phyloP scores from a whole-genome alignment of 2,329 filamentous ascomycete genomes.

The Chaetomium olivaceum region DNA sequence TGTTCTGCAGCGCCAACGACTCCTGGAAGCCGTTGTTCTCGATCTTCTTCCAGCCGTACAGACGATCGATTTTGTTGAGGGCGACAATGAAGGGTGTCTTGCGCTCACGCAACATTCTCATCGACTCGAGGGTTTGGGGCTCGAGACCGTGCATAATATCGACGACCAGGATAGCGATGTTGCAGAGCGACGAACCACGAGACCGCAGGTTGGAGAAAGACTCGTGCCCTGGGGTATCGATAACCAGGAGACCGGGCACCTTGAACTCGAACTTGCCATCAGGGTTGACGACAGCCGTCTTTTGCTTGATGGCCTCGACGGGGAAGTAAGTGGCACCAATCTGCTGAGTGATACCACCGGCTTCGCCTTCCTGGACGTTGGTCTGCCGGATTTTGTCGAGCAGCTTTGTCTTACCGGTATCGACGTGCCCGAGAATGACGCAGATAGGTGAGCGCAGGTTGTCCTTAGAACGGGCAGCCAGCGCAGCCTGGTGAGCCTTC shows the following conservation, averaged over 20 bases:
- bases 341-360: conserved; percentile 98
- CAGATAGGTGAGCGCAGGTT: conserved; percentile 97
- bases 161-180: conserved; percentile 97
- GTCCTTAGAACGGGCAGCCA: conserved; percentile 89
- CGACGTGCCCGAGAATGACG: conserved; percentile 99
- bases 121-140: conserved; percentile 95
- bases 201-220: conserved; percentile 98
- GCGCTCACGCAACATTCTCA: conserved; percentile 86
- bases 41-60: conserved; percentile 98
- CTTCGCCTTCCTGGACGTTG: conserved; percentile 98
- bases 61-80: conserved; percentile 98
- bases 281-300: conserved; percentile 89
- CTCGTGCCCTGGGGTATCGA: conserved; percentile 99
- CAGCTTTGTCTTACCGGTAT: conserved; percentile 99
- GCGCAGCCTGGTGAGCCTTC: conserved; percentile 85
- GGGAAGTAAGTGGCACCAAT: conserved; percentile 99
- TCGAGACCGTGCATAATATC: conserved; percentile 99
- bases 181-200: conserved; percentile 95
- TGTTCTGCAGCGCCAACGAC: conserved; percentile 84
- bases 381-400: conserved; percentile 98
- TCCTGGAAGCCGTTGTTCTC: conserved; percentile 98
- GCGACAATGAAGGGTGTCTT: conserved; percentile 99
- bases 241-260: conserved; percentile 92
- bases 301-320: conserved; percentile 85
- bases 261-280: conserved; percentile 94